phyloP scores from a whole-genome alignment of 805 yeast genomes.

The Komagataella pseudopastoris region DNA sequence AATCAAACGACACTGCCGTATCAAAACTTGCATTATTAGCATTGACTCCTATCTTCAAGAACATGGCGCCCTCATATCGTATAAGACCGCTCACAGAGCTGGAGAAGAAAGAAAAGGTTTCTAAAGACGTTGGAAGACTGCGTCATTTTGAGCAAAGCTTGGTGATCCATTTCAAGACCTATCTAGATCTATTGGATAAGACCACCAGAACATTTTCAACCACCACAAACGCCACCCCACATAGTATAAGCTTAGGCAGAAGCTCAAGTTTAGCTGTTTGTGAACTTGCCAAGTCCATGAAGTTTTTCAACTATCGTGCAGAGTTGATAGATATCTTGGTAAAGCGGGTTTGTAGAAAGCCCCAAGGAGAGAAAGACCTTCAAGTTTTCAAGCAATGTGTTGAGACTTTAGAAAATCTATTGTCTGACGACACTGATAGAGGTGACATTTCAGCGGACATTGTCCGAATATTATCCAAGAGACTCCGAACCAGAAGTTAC shows the following conservation, averaged over 20 bases:
- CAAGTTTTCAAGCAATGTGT: constrained; percentile 44
- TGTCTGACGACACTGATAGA: constrained; percentile 60
- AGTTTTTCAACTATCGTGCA: constrained; percentile 72
- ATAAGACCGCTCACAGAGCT: constrained; percentile 73
- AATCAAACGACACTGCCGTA: constrained; percentile 51
- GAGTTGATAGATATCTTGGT: constrained; percentile 58
- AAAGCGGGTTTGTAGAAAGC: constrained; percentile 53
- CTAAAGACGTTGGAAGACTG: constrained; percentile 67
- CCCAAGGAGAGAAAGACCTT: constrained; percentile 28
- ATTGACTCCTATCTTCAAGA: constrained; percentile 71
- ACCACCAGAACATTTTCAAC: constrained; percentile 18
- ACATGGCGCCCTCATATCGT: constrained; percentile 77
- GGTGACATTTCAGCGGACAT: constrained; percentile 76
- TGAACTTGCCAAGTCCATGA: constrained; percentile 52
- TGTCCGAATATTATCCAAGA: constrained; percentile 52
- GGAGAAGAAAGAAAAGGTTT: constrained; percentile 71
- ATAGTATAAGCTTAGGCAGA: constrained; percentile 32
- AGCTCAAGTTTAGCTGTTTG: constrained; percentile 68
- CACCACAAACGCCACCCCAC: constrained; percentile 14
- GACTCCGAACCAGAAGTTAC: constrained; percentile 59
- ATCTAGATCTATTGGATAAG: constrained; percentile 39
- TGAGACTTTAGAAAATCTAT: constrained; percentile 51
- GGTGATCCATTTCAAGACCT: constrained; percentile 54
- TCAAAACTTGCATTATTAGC: constrained; percentile 65
- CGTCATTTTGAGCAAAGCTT: constrained; percentile 74